These are phyloP conservation scores for Podospora fimiseda DNA, from an alignment of 495 filamentous ascomycete species.

Conservation along the genomic window DNA sequence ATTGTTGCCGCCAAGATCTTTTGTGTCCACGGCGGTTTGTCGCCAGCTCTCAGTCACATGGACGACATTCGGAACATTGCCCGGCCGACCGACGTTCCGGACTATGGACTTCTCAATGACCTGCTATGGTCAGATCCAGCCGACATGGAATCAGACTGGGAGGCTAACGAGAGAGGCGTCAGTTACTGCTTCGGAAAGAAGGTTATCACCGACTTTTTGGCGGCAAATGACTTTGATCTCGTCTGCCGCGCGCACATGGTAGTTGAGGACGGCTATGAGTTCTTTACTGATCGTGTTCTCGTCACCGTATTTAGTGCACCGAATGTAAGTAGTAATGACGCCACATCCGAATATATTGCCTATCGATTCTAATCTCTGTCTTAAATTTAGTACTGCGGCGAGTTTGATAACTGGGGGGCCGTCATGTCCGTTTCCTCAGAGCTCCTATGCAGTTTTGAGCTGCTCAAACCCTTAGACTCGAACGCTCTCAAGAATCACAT, in stretches of 20 bases:
- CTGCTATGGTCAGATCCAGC: constrained; percentile 97
- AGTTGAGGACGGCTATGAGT: constrained; percentile 98
- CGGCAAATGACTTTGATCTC: constrained; percentile 91
- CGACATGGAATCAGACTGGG: constrained; percentile 97
- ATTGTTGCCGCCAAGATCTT: constrained; percentile 99
- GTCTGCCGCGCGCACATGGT: constrained; percentile 99
- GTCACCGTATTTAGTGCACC: constrained; percentile 98
- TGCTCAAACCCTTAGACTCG: constrained; percentile 95
- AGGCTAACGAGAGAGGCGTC: constrained; percentile 92
- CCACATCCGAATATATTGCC: no score
- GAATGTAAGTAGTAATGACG: constrained; percentile 77
- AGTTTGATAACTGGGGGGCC: constrained; percentile 99
- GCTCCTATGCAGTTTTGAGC: constrained; percentile 92
- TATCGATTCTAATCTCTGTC: not conserved
- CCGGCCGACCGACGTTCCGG: constrained; percentile 92
- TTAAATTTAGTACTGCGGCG: constrained; percentile 78
- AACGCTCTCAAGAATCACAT: constrained; percentile 96
- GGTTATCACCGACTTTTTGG: constrained; percentile 94
- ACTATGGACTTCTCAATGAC: constrained; percentile 95
- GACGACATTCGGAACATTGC: constrained; percentile 96
- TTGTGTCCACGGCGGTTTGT: constrained; percentile 95
- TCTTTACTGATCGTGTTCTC: constrained; percentile 91
- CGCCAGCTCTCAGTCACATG: constrained; percentile 90
- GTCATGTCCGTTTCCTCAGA: constrained; percentile 96
- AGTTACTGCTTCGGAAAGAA: constrained; percentile 99